These are phyloP conservation scores for Incumbomyces lentus DNA, from an alignment of 2,329 filamentous ascomycete genomes.

Conservation along the genomic window DNA sequence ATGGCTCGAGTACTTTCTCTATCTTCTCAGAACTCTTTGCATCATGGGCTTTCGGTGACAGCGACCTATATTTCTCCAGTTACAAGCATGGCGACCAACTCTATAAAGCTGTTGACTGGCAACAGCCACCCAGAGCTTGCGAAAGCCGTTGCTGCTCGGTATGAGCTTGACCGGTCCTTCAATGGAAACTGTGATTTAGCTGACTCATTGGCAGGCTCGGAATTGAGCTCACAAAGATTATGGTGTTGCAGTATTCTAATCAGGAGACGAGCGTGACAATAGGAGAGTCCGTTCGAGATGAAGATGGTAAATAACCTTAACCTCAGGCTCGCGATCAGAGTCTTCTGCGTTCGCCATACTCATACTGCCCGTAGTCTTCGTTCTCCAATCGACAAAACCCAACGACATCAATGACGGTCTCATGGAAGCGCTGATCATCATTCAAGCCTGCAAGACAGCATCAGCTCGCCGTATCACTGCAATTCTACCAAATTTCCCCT, in stretches of 20 bases:
- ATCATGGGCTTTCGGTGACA: conserved; percentile 16
- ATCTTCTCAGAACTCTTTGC: conserved; percentile 10
- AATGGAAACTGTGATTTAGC: not conserved
- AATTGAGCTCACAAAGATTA: conserved; percentile 58
- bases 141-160: conserved; percentile 58
- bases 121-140: conserved; percentile 66
- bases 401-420: conserved; percentile 96
- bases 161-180: conserved; percentile 20
- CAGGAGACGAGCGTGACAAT: conserved; percentile 64
- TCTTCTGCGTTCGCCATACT: not conserved
- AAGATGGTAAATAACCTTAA: conserved; percentile 57
- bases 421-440: conserved; percentile 98
- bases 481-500: conserved; percentile 92
- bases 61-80: conserved; percentile 6
- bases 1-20: conserved; percentile 1
- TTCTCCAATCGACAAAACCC: conserved; percentile 86
- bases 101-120: conserved; percentile 62
- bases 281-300: conserved; percentile 89
- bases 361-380: conserved; percentile 54
- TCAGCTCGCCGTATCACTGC: conserved; percentile 86
- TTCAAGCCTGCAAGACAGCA: conserved; percentile 82
- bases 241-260: conserved; percentile 58
- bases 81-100: conserved; percentile 53
- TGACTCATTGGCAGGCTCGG: conserved; percentile 41
- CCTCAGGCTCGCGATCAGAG: too few species aligned